Evolutionary conservation across 1,284 basidiomycete species (phyloP), one percentile per base, ranked within the genome.

Genomic region (Polyporus tsugae): DNA sequence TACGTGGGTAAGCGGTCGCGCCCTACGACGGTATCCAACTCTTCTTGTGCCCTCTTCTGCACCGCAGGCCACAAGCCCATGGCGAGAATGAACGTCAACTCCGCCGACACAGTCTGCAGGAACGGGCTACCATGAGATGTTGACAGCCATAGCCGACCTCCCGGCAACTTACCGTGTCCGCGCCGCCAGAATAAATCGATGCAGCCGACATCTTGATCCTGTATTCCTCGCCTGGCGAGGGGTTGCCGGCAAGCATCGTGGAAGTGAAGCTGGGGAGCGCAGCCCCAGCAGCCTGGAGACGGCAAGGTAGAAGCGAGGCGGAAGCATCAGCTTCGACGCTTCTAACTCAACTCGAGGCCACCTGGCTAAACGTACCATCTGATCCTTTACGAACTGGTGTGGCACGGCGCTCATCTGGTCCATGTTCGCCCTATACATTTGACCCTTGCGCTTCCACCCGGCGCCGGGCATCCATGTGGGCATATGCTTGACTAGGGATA

Each of bases 391-490:
- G 68, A 84, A 88, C 58, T 84, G 81, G 72, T 86, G 81, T 19
- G 90, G 88, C 61, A 80, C 79, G n/a, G 87, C 83, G 52, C 86
- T 85, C 84, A 88, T 83, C 49, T 86, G 82, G 22, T 79, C 73
- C 62, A 90, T 80, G 0, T 84, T 87, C 2, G 76, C 76, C 25
- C 82, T 80, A 85, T 88, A 89, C 61, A 80, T 77, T 59, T 80
- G 80, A 0, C 89, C 89, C 66, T 80, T 84, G 66, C 73, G 79
- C 74, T 86, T 86, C 81, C 90, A 92, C 11, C 79, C 80, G 15
- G 89, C 86, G 35, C 90, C 90, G 33, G 90, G 90, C 71, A 90
- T 82, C 90, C 90, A 91, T 10, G 80, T 77, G 13, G 90, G 90
- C 59, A 91, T 73, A 70, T 89, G 81, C 60, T 83, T 82, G 75